Conservation (phyloP, 352 stramenopile species). For the Stramenopiles sp. region DNA sequence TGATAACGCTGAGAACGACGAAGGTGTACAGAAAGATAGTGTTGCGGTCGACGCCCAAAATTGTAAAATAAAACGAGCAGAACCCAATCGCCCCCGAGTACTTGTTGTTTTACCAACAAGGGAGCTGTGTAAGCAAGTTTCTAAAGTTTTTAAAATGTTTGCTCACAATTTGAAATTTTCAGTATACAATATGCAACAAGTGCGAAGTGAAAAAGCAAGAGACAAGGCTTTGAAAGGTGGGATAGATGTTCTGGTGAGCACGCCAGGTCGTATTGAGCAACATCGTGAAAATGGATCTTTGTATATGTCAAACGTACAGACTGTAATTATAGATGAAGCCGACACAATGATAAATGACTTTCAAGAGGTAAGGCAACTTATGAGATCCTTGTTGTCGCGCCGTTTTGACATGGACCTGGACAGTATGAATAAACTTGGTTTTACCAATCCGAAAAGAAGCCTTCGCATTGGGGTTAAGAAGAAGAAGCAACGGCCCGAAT, state of each 20-base stretch:
- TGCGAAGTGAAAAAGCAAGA: not conserved
- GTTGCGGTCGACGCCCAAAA: not conserved
- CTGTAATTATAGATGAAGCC: not conserved
- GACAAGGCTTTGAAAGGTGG: not conserved
- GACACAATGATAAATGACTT: not conserved
- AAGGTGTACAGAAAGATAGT: not conserved
- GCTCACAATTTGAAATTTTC: conserved; percentile 22
- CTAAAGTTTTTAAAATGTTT: conserved; percentile 43
- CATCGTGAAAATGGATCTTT: not conserved
- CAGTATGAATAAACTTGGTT: too few species aligned
- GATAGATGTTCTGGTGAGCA: not conserved
- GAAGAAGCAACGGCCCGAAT: not conserved
- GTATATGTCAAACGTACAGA: not conserved
- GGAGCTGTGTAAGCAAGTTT: conserved; percentile 77
- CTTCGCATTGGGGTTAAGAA: too few species aligned
- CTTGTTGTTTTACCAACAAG: conserved; percentile 86
- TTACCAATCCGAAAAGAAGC: too few species aligned
- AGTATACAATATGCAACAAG: not conserved
- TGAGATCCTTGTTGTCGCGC: not conserved
- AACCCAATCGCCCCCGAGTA: conserved; percentile 52
- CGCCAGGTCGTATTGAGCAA: not conserved
- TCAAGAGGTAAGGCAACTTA: not conserved
- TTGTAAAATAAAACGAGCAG: not conserved
- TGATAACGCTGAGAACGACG: not conserved
- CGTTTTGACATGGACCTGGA: not conserved